Evolutionary conservation across 768 basidiomycete genomes (phyloP).

Genomic region (Crassisporium funariophilum): DNA sequence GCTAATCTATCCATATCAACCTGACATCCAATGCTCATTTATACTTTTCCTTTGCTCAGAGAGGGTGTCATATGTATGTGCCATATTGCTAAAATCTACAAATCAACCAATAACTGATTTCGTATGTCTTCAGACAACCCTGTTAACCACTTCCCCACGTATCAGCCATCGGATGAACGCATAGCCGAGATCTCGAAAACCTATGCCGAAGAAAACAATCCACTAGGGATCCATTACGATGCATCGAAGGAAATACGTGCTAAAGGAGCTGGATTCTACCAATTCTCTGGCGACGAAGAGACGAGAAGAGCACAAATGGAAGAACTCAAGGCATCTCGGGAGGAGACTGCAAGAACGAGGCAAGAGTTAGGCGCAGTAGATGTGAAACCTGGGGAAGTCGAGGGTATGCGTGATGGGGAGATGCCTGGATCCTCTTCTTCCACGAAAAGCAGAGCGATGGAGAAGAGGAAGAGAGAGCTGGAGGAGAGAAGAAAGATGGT

Average conservation of each 20-base stretch:
- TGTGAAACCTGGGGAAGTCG: slow-evolving; percentile 68
- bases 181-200: slow-evolving; percentile 73
- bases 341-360: slow-evolving; percentile 69
- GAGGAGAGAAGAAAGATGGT: slow-evolving; percentile 65
- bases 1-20: slow-evolving; percentile 26
- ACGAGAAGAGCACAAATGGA: slow-evolving; percentile 81
- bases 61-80: slow-evolving; percentile 60
- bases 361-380: slow-evolving; percentile 64
- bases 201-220: slow-evolving; percentile 70
- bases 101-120: not conserved
- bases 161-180: slow-evolving; percentile 81
- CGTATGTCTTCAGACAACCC: slow-evolving; percentile 62
- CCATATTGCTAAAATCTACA: not conserved
- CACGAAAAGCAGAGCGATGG: slow-evolving; percentile 57
- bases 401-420: slow-evolving; percentile 64
- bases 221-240: slow-evolving; percentile 80
- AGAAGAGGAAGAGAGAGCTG: slow-evolving; percentile 74
- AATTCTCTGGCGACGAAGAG: slow-evolving; percentile 87
- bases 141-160: slow-evolving; percentile 83
- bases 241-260: slow-evolving; percentile 80
- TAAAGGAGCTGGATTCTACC: slow-evolving; percentile 90
- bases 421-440: slow-evolving; percentile 16
- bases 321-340: slow-evolving; percentile 64
- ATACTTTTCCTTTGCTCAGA: slow-evolving; percentile 33
- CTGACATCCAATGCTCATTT: slow-evolving; percentile 1